Base-by-base conservation (phyloP, 257 asterid genomes). In the Solanum pinnatisectum region DNA sequence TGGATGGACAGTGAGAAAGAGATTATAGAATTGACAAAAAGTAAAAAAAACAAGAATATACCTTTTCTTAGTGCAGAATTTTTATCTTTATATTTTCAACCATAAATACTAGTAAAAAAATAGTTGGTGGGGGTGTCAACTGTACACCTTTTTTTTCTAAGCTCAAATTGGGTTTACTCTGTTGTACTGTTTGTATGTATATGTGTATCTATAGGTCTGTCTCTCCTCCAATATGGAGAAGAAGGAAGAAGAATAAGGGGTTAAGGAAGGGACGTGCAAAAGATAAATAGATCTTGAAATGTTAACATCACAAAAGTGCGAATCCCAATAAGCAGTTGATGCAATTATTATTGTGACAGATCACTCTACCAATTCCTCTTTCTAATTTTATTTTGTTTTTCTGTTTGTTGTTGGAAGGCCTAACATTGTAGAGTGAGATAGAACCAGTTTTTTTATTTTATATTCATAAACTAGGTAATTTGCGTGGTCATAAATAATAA, bases 61-160 rank as follows among this genome's bases (percentile, higher is more conserved):
- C 85, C 85, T 81, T 81, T 81, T 81, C 40, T 46, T 14, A 81
- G 68, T 81, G 85, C 85, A 81, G 85, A 81, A 81, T 46, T 81
- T 81, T 42, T 36, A 42, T 44, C 23, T 44, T 44, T 6, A 32
- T 33, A 15, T 77, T 76, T 23, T 4, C 36, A n/a, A 37, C 83
- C 84, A 77, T 23, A 23, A 6, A 39, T 76, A 76, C 20, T 39
- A 76, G 63, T 40, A 81, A 81, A 15, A 25, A 44, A 46, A 81
- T 30, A 44, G 68, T 27, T 81, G 85, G 40, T 27, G 85, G 85
- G 67, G 10, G 40, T 81, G 84, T 78, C 63, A 25, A 40, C 60
- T 78, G 39, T 78, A 78, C 39, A 44, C 16, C 36, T 77, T 42
- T 37, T 42, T 46, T 74, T 10, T 70, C 9, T 76, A 3, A n/a